These are phyloP conservation scores for Fraxinus nigra DNA, from an alignment of 305 asterid genomes.

Conservation along the genomic window DNA sequence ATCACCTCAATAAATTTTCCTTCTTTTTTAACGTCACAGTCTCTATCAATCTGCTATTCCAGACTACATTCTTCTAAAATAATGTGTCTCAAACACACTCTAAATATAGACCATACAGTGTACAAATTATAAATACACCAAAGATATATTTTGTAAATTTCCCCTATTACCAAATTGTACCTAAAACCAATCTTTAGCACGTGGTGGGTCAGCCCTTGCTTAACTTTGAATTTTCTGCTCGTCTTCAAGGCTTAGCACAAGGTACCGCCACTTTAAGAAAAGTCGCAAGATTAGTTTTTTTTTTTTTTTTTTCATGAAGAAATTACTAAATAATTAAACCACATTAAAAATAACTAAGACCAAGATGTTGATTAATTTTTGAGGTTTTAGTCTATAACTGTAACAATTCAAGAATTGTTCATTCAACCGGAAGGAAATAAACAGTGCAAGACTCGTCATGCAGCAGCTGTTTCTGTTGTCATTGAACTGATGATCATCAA, in stretches of 20 bases:
- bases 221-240: neutral
- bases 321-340: neutral
- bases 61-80: too few relatives aligned
- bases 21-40: too few relatives aligned
- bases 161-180: neutral
- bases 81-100: too few relatives aligned
- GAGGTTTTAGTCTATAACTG: neutral
- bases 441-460: neutral
- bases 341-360: neutral
- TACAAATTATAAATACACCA: too few relatives aligned
- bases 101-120: neutral
- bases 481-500: conserved; percentile 1
- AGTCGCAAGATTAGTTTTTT: neutral
- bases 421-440: neutral
- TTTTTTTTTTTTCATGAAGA: too few relatives aligned
- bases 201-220: neutral
- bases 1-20: too few relatives aligned
- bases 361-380: neutral
- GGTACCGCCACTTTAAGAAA: neutral
- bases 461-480: neutral
- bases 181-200: neutral
- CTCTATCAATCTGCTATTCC: too few relatives aligned
- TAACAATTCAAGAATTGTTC: neutral
- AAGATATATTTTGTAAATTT: too few relatives aligned
- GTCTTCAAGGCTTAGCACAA: neutral